Evolutionary conservation across 2,329 filamentous ascomycete genomes (phyloP), one percentile per base, ranked within the genome.

Genomic region (Ophiobolus disseminans): DNA sequence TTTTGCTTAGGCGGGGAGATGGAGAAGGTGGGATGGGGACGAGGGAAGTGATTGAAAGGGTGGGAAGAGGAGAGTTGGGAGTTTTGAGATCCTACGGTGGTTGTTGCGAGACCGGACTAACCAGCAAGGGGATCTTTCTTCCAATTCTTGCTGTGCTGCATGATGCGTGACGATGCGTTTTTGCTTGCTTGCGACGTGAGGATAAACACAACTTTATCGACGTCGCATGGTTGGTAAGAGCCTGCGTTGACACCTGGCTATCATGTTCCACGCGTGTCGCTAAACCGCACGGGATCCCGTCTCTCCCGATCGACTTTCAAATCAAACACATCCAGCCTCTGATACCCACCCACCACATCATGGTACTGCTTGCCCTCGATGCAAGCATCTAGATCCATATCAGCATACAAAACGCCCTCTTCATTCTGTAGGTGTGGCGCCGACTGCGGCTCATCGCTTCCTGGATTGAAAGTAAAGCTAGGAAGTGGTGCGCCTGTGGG

Each of bases 291-390:
- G 3, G 53, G 56, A 10, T 54, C 40, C 34, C 40, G 54, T 25
- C 56, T 51, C 1, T 47, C 54, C 5, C 79, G 65, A 50, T 81
- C 69, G 0, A 84, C 77, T 23, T 73, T 78, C 7, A 83, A 42
- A 22, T 81, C 70, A 54, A 84, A 84, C 1, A 84, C 70, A 59
- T 84, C 80, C 3, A 80, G 61, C 2, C 82, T 66, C 60, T 84
- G 82, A 63, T 84, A 83, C 0, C 80, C 80, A 0, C 81, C 81
- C 1, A 80, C 79, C 2, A 82, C 74, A 62, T 84, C 82, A 49
- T 83, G 81, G 50, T 79, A 83, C 59, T 83, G 81, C 55, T 84
- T 84, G 0, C 78, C 78, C 53, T 84, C 81, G 0, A 84, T 66
- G 30, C 79, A 82, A 3, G 76, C 71, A 0, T 72, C 69, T 4